Conservation (phyloP, 192 early-diverging fungal genomes). For the Glomus cerebriforme region DNA sequence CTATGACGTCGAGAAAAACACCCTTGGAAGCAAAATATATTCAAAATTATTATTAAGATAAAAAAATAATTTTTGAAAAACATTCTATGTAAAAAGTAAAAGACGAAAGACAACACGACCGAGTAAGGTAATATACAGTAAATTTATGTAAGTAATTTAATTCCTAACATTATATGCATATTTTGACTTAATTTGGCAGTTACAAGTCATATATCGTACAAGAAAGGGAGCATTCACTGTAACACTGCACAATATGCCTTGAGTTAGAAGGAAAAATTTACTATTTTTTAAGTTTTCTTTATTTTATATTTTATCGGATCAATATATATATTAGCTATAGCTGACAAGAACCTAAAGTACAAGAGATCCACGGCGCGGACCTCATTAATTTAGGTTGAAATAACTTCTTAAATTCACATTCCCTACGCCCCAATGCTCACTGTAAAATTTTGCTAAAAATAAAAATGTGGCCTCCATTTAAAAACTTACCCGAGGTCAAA, state of each 20-base stretch:
- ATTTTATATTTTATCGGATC: no score
- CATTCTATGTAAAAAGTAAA: neutral
- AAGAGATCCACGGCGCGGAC: neutral
- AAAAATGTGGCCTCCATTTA: constrained; percentile 44
- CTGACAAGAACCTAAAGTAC: neutral
- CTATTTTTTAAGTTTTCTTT: no score
- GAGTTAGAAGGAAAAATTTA: no score
- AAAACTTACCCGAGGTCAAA: constrained; percentile 49
- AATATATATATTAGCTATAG: neutral
- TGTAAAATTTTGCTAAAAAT: neutral
- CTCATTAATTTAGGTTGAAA: neutral
- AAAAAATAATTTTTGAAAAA: neutral
- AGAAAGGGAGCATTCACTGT: no score
- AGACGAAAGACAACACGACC: no score
- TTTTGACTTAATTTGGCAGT: no score
- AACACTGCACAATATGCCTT: no score
- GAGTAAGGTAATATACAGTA: no score
- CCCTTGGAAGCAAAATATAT: neutral
- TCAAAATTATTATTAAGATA: neutral
- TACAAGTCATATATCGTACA: no score
- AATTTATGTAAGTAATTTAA: no score
- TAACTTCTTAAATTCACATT: neutral
- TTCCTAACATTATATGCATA: no score
- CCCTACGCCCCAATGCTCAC: neutral
- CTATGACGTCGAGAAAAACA: neutral